Evolutionary conservation across 768 basidiomycete genomes (phyloP), one percentile per base, ranked within the genome.

Genomic region (Steccherinum ochraceum): DNA sequence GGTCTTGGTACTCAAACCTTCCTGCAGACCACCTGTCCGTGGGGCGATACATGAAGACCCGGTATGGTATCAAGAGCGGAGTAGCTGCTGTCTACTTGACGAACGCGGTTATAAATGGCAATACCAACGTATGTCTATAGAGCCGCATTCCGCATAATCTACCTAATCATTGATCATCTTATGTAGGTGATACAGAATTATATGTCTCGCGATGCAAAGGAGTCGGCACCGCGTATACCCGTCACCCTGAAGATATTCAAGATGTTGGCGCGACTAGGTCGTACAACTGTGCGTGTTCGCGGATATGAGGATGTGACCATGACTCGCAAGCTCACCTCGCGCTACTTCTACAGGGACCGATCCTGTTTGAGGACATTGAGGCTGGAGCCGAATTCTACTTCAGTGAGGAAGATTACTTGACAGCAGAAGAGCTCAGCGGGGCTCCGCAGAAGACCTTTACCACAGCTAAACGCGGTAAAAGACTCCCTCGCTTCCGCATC

Each of bases 161-260:
- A n/a, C n/a, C n/a, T n/a, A n/a, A n/a, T n/a, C n/a, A n/a, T n/a
- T n/a, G n/a, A n/a, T n/a, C n/a, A n/a, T n/a, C n/a, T n/a, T n/a
- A n/a, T n/a, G n/a, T 54, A 81, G 80, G 69, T 80, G 55, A 64
- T 83, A 27, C 71, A 78, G 25, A 78, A 77, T 58, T 60, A 78
- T 47, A 45, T 40, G 35, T 49, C 57, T 64, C 51, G 59, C 40
- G 53, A 57, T 45, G 40, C 61, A 61, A 4, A 55, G 63, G 20
- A 7, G 30, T 13, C 48, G 27, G 49, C 60, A 23, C 54, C 58
- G 5, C 78, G 71, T 41, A 84, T 89, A 23, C 88, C 87, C 19
- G 61, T 89, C 25, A 89, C 87, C 4, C 67, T 90, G 46, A 81
- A 86, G 59, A 86, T 88, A 59, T 90, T 90, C 68, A 77, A 81